These are phyloP conservation scores for Saturnispora hagleri DNA, from an alignment of 805 yeast species.

Conservation along the genomic window DNA sequence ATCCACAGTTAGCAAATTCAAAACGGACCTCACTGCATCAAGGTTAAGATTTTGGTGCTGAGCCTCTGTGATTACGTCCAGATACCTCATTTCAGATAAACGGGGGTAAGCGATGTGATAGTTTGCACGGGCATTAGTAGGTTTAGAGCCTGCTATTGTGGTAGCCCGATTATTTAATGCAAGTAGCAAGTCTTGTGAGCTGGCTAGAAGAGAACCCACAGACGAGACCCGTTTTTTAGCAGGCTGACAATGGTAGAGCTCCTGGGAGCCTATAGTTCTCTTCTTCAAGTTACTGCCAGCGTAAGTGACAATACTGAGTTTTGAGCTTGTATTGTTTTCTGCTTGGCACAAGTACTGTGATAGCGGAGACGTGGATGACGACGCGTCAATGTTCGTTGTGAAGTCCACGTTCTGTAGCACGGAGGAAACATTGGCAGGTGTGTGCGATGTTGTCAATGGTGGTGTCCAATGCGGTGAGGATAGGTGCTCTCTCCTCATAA, in stretches of 20 bases:
- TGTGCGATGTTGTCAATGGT: background rate
- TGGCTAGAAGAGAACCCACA: background rate
- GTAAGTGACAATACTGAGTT: background rate
- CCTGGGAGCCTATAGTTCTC: background rate
- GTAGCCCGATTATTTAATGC: background rate
- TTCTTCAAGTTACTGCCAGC: background rate
- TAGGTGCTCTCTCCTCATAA: background rate
- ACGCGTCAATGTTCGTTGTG: background rate
- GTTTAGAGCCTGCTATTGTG: background rate
- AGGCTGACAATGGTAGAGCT: constrained; percentile 1
- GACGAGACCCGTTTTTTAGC: background rate
- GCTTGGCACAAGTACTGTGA: background rate
- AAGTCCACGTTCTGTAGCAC: background rate
- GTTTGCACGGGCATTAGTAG: background rate
- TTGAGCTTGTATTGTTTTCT: background rate
- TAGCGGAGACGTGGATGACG: too few species aligned
- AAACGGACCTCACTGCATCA: background rate
- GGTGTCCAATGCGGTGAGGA: constrained; percentile 5
- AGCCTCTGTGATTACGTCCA: background rate
- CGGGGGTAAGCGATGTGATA: background rate
- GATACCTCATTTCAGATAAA: background rate
- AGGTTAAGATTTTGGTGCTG: background rate
- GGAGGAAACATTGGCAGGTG: background rate
- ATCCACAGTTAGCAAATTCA: background rate
- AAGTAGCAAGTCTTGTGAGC: background rate